Evolutionary conservation across 2,329 filamentous ascomycete species (phyloP), one percentile per base, ranked within the genome.

Genomic region (Acrodontium crateriforme): DNA sequence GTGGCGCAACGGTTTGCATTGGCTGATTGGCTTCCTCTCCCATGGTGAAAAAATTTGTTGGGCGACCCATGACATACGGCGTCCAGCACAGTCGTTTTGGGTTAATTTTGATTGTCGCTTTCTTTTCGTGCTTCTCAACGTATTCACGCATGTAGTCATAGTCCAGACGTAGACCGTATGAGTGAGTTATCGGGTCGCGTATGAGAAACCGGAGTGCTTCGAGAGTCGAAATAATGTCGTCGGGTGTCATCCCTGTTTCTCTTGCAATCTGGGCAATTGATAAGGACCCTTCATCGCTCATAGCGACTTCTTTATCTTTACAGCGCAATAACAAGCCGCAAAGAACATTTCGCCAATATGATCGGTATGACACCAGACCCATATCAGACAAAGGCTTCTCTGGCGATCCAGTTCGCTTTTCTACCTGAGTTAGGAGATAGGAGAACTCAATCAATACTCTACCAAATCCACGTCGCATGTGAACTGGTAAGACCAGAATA

Each of bases 331-430:
- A 65, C 42, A 93, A 82, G 37, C 80, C 78, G 49, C 85, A 94
- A 29, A 98, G 62, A 2, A 92, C 67, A 7, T 93, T 62, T 12
- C 89, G 77, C 89, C 89, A 98, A 54, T 98, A 98, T 45, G 92
- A 94, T 24, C 89, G 74, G 51, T 98, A 98, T 2, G 87, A 95
- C 3, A 95, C 87, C 20, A 98, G 59, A 3, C 89, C 89, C 83
- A 98, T 94, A 49, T 98, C 89, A 0, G 89, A 95, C 3, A 98
- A 67, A 0, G 89, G 89, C 55, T 98, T 98, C 53, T 98, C 89
- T 0, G 89, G 89, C 2, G 87, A 94, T 7, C 89, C 89, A 1
- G 84, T 91, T 55, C 94, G 93, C 44, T 77, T 71, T 56, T 98
- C 89, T 1, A 91, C 82, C 28, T 84, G 74, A 0, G 91, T 95